Percentiles rank a stretch among this genome's conserved stretches.
phyloP scores from a whole-genome alignment of 306 rosid species.

The Prosopis cineraria region DNA sequence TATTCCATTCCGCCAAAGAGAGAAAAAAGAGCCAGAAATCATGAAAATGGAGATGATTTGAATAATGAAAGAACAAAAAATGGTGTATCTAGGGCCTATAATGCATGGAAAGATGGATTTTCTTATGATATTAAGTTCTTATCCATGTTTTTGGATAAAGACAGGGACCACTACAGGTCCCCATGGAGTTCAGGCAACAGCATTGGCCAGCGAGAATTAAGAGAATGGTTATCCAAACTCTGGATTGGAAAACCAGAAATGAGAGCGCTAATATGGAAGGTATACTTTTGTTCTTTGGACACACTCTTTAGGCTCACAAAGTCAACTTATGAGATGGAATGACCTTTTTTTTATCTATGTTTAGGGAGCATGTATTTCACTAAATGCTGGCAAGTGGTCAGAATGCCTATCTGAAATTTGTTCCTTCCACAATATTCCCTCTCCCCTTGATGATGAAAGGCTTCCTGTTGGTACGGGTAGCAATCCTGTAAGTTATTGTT shows the following conservation, averaged over 20 bases:
- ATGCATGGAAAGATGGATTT: slow-evolving; percentile 71
- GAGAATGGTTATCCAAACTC: slow-evolving; percentile 91
- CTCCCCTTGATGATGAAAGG: slow-evolving; percentile 80
- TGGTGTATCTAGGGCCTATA: slow-evolving; percentile 52
- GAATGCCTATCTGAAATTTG: slow-evolving; percentile 70
- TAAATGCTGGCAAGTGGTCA: slow-evolving; percentile 78
- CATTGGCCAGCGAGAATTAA: slow-evolving; percentile 93
- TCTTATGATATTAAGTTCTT: slow-evolving; percentile 81
- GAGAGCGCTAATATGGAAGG: slow-evolving; percentile 94
- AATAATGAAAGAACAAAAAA: slow-evolving; percentile 32
- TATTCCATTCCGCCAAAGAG: slow-evolving; percentile 60
- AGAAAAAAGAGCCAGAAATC: slow-evolving; percentile 68
- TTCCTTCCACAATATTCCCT: slow-evolving; percentile 69
- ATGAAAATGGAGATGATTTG: slow-evolving; percentile 53
- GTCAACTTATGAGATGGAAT: slow-evolving; percentile 31
- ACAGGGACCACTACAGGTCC: slow-evolving; percentile 83
- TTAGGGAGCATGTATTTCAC: slow-evolving; percentile 90
- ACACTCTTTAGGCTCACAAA: slow-evolving; percentile 14
- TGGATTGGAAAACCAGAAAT: slow-evolving; percentile 80
- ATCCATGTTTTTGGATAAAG: slow-evolving; percentile 77
- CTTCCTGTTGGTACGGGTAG: slow-evolving; percentile 98
- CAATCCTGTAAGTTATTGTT: slow-evolving; percentile 84
- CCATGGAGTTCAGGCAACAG: slow-evolving; percentile 90
- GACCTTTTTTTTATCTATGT: slow-evolving; percentile 33
- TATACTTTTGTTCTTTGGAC: slow-evolving; percentile 35